A percentile compares a stretch with the other conserved stretches of the same genome.
These are phyloP conservation scores for Kodamaea plutei DNA, from an alignment of 1,139 yeast genomes.

Conservation along the genomic window DNA sequence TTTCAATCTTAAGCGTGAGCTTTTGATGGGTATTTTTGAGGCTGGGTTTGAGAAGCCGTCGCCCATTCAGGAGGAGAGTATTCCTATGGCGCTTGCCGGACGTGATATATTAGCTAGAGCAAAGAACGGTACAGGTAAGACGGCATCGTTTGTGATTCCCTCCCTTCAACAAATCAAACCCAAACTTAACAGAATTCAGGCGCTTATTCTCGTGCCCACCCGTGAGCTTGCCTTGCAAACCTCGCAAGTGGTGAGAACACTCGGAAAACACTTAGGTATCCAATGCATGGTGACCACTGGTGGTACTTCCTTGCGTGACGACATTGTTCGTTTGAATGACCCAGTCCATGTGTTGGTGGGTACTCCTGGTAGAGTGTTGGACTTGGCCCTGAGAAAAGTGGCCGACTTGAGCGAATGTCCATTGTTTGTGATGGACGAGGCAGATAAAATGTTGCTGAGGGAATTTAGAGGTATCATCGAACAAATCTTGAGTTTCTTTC, in stretches of 20 bases:
- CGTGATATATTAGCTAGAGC: constrained; percentile 97
- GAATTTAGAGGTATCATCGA: constrained; percentile 88
- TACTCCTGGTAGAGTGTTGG: constrained; percentile 95
- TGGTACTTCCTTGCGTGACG: constrained; percentile 93
- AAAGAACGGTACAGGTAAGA: constrained; percentile 97
- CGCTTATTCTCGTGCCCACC: constrained; percentile 85
- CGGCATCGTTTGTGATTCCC: constrained; percentile 93
- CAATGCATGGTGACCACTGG: constrained; percentile 99
- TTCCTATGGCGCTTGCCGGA: constrained; percentile 93
- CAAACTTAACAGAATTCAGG: constrained; percentile 79
- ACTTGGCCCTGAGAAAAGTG: constrained; percentile 81
- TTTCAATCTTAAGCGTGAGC: constrained; percentile 83
- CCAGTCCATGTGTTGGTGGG: constrained; percentile 91
- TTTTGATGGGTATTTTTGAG: constrained; percentile 96
- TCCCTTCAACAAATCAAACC: constrained; percentile 83
- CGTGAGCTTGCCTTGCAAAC: constrained; percentile 97
- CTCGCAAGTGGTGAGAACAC: constrained; percentile 94
- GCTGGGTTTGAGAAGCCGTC: constrained; percentile 99
- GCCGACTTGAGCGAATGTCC: constrained; percentile 88
- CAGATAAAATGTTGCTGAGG: constrained; percentile 91
- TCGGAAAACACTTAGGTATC: constrained; percentile 88
- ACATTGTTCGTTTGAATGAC: constrained; percentile 86
- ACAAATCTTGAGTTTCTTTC: constrained; percentile 81
- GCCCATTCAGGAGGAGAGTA: constrained; percentile 96
- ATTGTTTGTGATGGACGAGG: constrained; percentile 96